phyloP scores from a whole-genome alignment of 306 rosid species.

The Quercus berberidifolia region DNA sequence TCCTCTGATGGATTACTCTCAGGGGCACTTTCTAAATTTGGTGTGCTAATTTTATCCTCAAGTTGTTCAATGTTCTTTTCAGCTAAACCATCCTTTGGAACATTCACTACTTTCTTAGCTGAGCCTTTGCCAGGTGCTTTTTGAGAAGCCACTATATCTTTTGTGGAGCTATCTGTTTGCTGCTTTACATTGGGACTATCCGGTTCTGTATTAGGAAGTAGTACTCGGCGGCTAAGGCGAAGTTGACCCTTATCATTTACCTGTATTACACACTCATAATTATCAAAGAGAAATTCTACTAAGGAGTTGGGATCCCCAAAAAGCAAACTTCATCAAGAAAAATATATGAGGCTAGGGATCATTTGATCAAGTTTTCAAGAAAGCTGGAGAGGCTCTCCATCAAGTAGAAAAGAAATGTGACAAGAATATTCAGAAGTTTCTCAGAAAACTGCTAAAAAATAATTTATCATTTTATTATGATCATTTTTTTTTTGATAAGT shows the following conservation, averaged over 20 bases:
- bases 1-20: constrained; percentile 42
- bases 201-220: constrained; percentile 70
- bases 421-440: neutral
- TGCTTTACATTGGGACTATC: constrained; percentile 41
- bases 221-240: constrained; percentile 83
- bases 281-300: constrained; percentile 7
- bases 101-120: constrained; percentile 10
- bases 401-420: neutral
- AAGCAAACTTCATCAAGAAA: constrained; percentile 12
- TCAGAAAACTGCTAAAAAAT: neutral
- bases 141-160: constrained; percentile 15
- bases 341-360: neutral
- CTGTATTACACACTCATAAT: constrained; percentile 41
- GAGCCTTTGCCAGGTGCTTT: constrained; percentile 23
- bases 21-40: constrained; percentile 32
- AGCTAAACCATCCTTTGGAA: constrained; percentile 18
- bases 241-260: constrained; percentile 89
- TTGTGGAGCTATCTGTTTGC: constrained; percentile 32
- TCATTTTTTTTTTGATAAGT: neutral
- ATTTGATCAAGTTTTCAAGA: neutral
- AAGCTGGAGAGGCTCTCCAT: neutral
- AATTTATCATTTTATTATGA: neutral
- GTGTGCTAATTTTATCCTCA: constrained; percentile 30
- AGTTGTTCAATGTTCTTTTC: constrained; percentile 38
- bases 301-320: neutral